A percentile compares a stretch with the other conserved stretches of the same genome.
Evolutionary conservation across 257 asterid species (phyloP).

Genomic region (Coffea canephora): DNA sequence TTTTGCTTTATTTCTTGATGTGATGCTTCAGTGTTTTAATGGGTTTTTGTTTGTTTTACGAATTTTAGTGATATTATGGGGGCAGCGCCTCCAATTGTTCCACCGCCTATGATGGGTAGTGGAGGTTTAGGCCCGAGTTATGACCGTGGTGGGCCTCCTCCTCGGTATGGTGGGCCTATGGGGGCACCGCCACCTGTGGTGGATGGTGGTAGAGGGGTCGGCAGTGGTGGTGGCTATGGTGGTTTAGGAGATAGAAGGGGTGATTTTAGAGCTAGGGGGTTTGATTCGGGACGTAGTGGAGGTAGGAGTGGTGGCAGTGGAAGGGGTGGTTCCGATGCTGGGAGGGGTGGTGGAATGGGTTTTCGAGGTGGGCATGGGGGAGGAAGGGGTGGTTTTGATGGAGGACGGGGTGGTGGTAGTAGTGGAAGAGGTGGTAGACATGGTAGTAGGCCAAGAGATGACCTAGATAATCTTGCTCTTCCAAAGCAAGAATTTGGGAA

Average conservation of each 20-base stretch:
- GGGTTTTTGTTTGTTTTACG: neutral
- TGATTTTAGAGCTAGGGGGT: slow-evolving; percentile 33
- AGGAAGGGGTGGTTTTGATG: slow-evolving; percentile 32
- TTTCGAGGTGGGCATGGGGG: slow-evolving; percentile 41
- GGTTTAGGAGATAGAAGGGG: slow-evolving; percentile 49
- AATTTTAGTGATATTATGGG: slow-evolving; percentile 65
- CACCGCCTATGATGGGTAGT: slow-evolving; percentile 53
- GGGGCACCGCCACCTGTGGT: slow-evolving; percentile 38
- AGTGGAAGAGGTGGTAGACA: slow-evolving; percentile 48
- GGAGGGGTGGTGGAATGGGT: slow-evolving; percentile 37
- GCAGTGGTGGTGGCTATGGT: slow-evolving; percentile 33
- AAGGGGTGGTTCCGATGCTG: slow-evolving; percentile 34
- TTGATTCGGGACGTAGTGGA: slow-evolving; percentile 19
- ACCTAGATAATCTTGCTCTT: slow-evolving; percentile 61
- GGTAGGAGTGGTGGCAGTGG: slow-evolving; percentile 24
- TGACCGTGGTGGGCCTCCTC: slow-evolving; percentile 52
- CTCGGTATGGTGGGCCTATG: slow-evolving; percentile 43
- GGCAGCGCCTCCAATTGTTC: slow-evolving; percentile 42
- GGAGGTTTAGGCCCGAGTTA: slow-evolving; percentile 32
- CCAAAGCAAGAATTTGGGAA: slow-evolving; percentile 78
- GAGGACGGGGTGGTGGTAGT: slow-evolving; percentile 46
- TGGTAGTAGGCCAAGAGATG: slow-evolving; percentile 48
- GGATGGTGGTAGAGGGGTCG: slow-evolving; percentile 31
- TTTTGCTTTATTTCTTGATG: neutral
- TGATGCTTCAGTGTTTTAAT: slow-evolving; percentile 2